Conservation (phyloP, 768 basidiomycete genomes). For the Kwoniella mangroviensis region DNA sequence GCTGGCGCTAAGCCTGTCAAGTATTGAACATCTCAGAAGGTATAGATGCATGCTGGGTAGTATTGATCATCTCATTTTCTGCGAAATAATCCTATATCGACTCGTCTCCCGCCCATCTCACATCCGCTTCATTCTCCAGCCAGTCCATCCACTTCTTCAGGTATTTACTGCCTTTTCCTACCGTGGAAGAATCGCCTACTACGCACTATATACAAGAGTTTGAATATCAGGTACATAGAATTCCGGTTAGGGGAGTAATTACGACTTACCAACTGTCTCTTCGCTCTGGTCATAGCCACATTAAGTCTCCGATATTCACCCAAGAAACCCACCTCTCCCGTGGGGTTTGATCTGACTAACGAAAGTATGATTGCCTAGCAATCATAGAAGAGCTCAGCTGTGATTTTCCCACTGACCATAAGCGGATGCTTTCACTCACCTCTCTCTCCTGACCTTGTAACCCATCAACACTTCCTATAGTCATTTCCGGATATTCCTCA, state of each 20-base stretch:
- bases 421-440: conserved; percentile 25
- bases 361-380: conserved; percentile 81
- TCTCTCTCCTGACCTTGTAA: conserved; percentile 88
- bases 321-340: conserved; percentile 92
- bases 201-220: conserved; percentile 67
- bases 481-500: conserved; percentile 66
- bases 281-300: conserved; percentile 75
- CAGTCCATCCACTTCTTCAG: conserved; percentile 88
- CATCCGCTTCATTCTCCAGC: conserved; percentile 87
- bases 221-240: too few species aligned
- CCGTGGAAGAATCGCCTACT: conserved; percentile 91
- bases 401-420: too few species aligned
- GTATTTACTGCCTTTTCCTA: conserved; percentile 79
- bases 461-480: conserved; percentile 93
- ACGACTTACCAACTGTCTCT: conserved; percentile 77
- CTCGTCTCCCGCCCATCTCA: conserved; percentile 73
- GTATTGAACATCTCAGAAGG: conserved; percentile 9
- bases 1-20: conserved; percentile 26
- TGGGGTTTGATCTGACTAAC: conserved; percentile 83
- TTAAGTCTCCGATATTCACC: conserved; percentile 91
- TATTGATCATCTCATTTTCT: neutral
- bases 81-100: neutral
- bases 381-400: too few species aligned
- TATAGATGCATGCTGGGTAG: neutral
- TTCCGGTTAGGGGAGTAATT: neutral